Percentiles rank a stretch among this genome's conserved stretches.
phyloP scores from a whole-genome alignment of 2,329 filamentous ascomycete species.

The Aspergillus sp. region DNA sequence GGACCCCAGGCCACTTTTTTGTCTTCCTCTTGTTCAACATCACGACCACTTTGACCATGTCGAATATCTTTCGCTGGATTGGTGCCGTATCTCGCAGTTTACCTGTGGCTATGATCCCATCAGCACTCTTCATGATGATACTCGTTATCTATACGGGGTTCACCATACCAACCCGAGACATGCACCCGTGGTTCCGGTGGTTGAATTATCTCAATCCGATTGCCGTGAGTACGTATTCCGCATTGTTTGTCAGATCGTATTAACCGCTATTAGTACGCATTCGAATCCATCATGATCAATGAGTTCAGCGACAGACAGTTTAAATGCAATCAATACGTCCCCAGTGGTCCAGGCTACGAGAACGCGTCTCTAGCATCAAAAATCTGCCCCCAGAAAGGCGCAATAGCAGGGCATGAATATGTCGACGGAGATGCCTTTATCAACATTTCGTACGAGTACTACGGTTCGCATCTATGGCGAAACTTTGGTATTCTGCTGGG shows the following conservation, averaged over 20 bases:
- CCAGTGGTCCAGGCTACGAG: conserved; percentile 36
- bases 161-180: conserved; percentile 46
- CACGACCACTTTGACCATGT: conserved; percentile 66
- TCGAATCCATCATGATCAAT: conserved; percentile 76
- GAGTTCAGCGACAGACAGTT: conserved; percentile 64
- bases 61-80: conserved; percentile 75
- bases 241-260: not conserved
- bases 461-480: conserved; percentile 51
- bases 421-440: conserved; percentile 56
- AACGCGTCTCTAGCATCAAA: conserved; percentile 31
- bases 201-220: conserved; percentile 74
- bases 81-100: conserved; percentile 63
- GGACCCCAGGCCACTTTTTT: conserved; percentile 70
- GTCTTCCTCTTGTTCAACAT: conserved; percentile 75
- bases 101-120: conserved; percentile 49
- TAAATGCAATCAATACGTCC: conserved; percentile 40
- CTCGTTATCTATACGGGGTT: conserved; percentile 44
- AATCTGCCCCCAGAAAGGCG: conserved; percentile 53
- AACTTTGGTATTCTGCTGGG: conserved; percentile 61
- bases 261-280: conserved; percentile 50
- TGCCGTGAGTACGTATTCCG: conserved; percentile 29
- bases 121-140: conserved; percentile 42
- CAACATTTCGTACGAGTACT: conserved; percentile 48
- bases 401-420: conserved; percentile 44
- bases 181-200: conserved; percentile 76